A percentile compares a stretch with the other conserved stretches of the same genome.
Evolutionary conservation across 306 rosid species (phyloP).

Genomic region (Cajanus cajan): DNA sequence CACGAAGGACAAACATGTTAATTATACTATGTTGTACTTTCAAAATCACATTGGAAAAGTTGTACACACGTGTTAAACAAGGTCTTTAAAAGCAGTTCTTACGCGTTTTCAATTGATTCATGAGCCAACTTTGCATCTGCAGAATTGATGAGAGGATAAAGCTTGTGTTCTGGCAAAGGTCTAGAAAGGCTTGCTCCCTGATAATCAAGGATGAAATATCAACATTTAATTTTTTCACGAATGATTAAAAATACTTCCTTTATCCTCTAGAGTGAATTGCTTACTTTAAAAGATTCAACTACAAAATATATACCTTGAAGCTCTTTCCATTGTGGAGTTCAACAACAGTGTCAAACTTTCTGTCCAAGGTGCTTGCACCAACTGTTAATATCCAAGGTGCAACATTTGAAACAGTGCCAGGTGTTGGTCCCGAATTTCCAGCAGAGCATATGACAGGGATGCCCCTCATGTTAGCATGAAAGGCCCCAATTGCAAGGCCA

Average conservation of each 20-base stretch:
- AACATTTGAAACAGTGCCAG: constrained; percentile 43
- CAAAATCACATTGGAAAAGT: constrained; percentile 1
- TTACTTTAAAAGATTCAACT: too few species aligned
- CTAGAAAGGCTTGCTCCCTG: constrained; percentile 61
- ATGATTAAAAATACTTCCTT: too few species aligned
- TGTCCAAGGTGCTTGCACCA: constrained; percentile 72
- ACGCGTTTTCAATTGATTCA: constrained; percentile 41
- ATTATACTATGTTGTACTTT: background rate
- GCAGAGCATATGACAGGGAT: constrained; percentile 53
- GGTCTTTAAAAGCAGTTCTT: constrained; percentile 20
- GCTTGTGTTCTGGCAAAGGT: constrained; percentile 36
- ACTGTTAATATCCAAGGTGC: constrained; percentile 81
- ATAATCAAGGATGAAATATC: background rate
- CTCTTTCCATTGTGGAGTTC: constrained; percentile 50
- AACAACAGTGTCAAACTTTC: constrained; percentile 45
- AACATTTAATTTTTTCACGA: too few species aligned
- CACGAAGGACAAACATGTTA: background rate
- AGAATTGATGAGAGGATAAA: constrained; percentile 57
- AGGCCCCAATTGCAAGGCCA: constrained; percentile 49
- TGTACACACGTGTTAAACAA: background rate
- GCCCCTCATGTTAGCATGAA: constrained; percentile 62
- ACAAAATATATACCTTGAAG: constrained; percentile 36
- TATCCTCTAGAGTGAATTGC: too few species aligned
- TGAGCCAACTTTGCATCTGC: constrained; percentile 37
- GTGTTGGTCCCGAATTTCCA: constrained; percentile 63